phyloP scores from a whole-genome alignment of 441 rosid genomes.

The Euphorbia schlechtendalii region DNA sequence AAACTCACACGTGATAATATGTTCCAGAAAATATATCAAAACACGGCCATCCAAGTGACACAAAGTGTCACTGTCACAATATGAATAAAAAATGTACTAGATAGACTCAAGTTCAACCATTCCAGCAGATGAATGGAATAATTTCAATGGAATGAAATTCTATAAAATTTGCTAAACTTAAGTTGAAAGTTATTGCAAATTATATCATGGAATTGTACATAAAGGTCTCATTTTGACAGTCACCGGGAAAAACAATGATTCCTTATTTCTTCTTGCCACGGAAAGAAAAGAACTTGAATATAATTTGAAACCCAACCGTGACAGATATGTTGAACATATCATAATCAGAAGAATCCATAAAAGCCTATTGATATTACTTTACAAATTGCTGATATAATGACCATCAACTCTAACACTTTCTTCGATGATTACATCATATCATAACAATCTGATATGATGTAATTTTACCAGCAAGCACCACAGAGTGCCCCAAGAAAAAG shows the following conservation, averaged over 20 bases:
- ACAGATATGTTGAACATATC: neutral
- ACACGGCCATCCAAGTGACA: too few relatives aligned
- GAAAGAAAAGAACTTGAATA: neutral
- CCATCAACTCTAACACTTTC: too few relatives aligned
- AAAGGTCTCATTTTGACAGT: neutral
- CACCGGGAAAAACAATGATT: neutral
- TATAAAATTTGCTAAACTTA: neutral
- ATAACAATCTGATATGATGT: neutral
- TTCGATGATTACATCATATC: neutral
- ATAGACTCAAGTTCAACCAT: neutral
- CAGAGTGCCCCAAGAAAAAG: neutral
- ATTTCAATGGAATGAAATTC: neutral
- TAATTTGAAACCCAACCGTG: neutral
- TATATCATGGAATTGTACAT: neutral
- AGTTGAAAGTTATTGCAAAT: neutral
- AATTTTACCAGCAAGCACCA: neutral
- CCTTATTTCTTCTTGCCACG: neutral
- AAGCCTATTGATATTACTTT: neutral
- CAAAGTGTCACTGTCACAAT: neutral
- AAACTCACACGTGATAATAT: neutral
- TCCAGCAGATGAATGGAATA: neutral
- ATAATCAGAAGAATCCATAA: neutral
- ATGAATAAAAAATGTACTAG: conserved; percentile 7
- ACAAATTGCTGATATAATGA: too few relatives aligned
- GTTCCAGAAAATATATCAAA: neutral